These are phyloP conservation scores for Globisporangium nagaii DNA, from an alignment of 352 stramenopile species.

Conservation along the genomic window DNA sequence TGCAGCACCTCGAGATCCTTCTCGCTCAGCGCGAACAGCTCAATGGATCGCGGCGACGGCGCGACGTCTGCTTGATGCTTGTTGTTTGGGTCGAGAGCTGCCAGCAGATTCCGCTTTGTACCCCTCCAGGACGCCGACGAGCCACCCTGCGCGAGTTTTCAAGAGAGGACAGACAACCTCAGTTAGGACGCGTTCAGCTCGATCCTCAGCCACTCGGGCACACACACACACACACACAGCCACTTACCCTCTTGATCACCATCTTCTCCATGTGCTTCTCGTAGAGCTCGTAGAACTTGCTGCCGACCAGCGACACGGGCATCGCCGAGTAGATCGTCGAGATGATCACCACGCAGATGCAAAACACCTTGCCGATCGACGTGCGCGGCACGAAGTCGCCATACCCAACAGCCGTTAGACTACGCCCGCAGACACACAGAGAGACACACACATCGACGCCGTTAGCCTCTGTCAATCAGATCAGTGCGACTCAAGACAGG, in stretches of 20 bases:
- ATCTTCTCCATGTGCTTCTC: slow-evolving; percentile 61
- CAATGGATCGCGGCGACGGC: not conserved
- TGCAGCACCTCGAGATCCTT: slow-evolving; percentile 35
- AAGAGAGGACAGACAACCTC: not conserved
- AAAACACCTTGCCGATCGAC: slow-evolving; percentile 56
- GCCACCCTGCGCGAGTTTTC: slow-evolving; percentile 28
- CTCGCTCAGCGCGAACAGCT: slow-evolving; percentile 33
- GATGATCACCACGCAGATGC: slow-evolving; percentile 56
- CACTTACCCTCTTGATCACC: slow-evolving; percentile 42
- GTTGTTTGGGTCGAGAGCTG: not conserved
- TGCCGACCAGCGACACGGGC: slow-evolving; percentile 66
- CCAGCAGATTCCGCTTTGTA: slow-evolving; percentile 27
- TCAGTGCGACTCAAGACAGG: too few relatives aligned
- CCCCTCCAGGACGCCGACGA: slow-evolving; percentile 44
- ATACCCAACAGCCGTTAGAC: slow-evolving; percentile 68
- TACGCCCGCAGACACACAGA: slow-evolving; percentile 9
- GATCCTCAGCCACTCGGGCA: too few relatives aligned
- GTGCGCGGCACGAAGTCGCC: slow-evolving; percentile 63
- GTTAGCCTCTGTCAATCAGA: too few relatives aligned
- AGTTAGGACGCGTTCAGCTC: not conserved
- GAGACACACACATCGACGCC: not conserved
- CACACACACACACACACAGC: not conserved
- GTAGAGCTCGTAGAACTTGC: slow-evolving; percentile 69
- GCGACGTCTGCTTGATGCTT: not conserved
- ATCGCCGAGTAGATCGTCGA: slow-evolving; percentile 71